These are phyloP conservation scores for Avena insularis DNA, from an alignment of 176 grass and related monocot genomes.

Conservation along the genomic window DNA sequence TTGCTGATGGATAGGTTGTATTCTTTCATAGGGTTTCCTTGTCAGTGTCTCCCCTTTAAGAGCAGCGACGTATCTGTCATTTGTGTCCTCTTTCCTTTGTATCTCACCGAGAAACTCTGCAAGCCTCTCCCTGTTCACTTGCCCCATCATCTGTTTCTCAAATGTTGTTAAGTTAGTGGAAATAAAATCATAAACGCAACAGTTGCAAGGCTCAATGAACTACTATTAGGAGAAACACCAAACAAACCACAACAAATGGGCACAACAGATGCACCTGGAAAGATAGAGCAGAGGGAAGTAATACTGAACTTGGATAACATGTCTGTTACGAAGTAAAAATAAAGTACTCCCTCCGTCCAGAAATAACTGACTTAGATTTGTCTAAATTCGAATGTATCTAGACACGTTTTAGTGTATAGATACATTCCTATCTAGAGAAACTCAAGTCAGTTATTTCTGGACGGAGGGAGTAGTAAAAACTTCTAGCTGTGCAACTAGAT, in stretches of 20 bases:
- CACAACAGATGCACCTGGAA: background rate
- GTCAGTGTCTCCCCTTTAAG: conserved; percentile 85
- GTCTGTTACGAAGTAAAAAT: background rate
- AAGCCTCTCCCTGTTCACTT: conserved; percentile 85
- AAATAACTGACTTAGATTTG: no score
- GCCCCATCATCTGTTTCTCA: conserved; percentile 59
- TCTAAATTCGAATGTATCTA: no score
- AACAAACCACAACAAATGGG: background rate
- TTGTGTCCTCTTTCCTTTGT: conserved; percentile 34
- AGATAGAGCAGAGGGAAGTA: background rate
- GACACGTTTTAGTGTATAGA: no score
- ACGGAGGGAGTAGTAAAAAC: background rate
- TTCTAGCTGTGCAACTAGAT: background rate
- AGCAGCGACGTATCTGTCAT: conserved; percentile 55
- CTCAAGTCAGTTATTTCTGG: no score
- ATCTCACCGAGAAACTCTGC: conserved; percentile 56
- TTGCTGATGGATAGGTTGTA: conserved; percentile 61
- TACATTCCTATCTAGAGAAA: no score
- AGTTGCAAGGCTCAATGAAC: background rate
- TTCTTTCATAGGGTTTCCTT: conserved; percentile 78
- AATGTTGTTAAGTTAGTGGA: conserved; percentile 17
- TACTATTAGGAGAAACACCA: background rate
- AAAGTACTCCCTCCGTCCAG: background rate
- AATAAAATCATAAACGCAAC: background rate
- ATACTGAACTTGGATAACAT: background rate